Base-by-base conservation (phyloP, 1,139 yeast species). In the Pichia sp. region DNA sequence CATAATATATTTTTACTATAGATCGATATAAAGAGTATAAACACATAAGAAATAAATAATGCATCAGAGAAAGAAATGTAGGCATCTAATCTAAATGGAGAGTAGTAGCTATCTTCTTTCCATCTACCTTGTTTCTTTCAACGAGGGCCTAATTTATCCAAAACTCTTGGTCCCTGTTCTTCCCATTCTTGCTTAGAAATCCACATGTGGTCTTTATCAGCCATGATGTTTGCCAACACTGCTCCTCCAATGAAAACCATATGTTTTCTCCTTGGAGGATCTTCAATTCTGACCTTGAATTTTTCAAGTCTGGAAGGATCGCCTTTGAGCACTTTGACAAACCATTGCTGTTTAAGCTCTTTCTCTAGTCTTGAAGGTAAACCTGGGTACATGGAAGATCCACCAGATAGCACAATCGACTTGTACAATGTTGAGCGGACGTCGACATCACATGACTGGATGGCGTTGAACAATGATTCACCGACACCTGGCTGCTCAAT, bases 241-340 rank as follows among this genome's bases (percentile, higher is more conserved):
- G 99, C 99, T 67, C 99, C 99, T 64, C 99, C 99, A 62, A 93
- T 85, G 73, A 93, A 93, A 46, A 93, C 99, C 97, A 93, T 93
- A 72, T 95, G 97, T 71, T 93, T 87, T 78, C 99, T 89, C 77
- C 98, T 85, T 64, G 99, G 99, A 49, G 99, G 99, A 70, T 93
- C 99, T 72, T 93, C 99, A 67, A 93, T 93, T 73, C 95, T 85
- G 49, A 95, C 97, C 73, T 93, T 93, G 73, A 93, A 93, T 71
- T 92, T 92, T 62, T 84, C 88, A 63, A 93, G 78, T 69, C 98
- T 81, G 23, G 90, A 70, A 43, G 97, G 85, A 72, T 93, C 96
- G 50, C 92, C 93, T 63, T 86, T 84, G 59, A 93, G 80, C 16
- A 93, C 97, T 65, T 84, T 82, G 5, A 95, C 84, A 61, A 89